Conservation (phyloP, 805 yeast species). For the Ogataea haglerorum region DNA sequence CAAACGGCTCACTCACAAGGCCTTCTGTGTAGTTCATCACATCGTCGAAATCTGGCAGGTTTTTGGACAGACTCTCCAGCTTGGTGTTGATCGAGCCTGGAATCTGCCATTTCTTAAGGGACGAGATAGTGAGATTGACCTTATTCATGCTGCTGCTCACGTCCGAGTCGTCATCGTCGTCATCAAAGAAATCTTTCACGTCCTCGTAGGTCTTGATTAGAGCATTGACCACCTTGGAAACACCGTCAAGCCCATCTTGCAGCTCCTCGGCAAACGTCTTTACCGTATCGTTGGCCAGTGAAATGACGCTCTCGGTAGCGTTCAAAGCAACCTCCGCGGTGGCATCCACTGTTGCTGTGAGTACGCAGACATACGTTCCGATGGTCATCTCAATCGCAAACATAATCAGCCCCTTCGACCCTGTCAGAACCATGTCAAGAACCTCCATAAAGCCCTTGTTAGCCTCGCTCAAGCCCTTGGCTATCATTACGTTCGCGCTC, state of each 20-base stretch:
- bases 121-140: slow-evolving; percentile 56
- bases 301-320: slow-evolving; percentile 61
- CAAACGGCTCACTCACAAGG: slow-evolving; percentile 60
- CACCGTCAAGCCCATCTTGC: slow-evolving; percentile 60
- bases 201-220: slow-evolving; percentile 40
- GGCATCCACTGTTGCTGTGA: slow-evolving; percentile 71
- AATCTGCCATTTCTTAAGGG: slow-evolving; percentile 57
- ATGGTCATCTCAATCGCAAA: slow-evolving; percentile 69
- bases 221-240: slow-evolving; percentile 56
- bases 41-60: slow-evolving; percentile 63
- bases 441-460: slow-evolving; percentile 44
- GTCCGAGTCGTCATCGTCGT: slow-evolving; percentile 37
- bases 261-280: slow-evolving; percentile 53
- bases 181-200: slow-evolving; percentile 55
- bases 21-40: slow-evolving; percentile 57
- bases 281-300: slow-evolving; percentile 59
- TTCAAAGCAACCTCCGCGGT: slow-evolving; percentile 70
- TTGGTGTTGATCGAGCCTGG: slow-evolving; percentile 61
- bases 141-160: slow-evolving; percentile 36
- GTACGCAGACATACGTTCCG: slow-evolving; percentile 84
- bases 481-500: slow-evolving; percentile 51
- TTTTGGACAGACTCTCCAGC: slow-evolving; percentile 46
- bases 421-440: slow-evolving; percentile 48
- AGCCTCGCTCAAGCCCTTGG: slow-evolving; percentile 44
- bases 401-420: slow-evolving; percentile 53